Percentiles rank a stretch among this genome's conserved stretches.
phyloP scores from a whole-genome alignment of 805 yeast genomes.

The Wickerhamomyces mucosus region DNA sequence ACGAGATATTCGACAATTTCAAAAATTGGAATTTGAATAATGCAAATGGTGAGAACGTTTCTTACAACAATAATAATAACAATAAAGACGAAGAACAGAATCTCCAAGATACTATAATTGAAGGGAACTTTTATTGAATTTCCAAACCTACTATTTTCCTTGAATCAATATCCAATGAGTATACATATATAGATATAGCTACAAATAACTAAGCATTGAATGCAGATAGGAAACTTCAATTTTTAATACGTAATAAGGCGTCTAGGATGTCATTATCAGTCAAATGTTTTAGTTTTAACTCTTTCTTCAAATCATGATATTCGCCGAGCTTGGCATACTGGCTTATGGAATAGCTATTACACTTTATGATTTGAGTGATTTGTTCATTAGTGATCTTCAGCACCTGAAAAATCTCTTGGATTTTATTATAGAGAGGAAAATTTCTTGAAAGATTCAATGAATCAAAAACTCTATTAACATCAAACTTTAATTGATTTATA shows the following conservation, averaged over 20 bases:
- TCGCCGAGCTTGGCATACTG: conserved; percentile 23
- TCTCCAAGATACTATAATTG: too few relatives aligned
- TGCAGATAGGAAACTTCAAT: too few relatives aligned
- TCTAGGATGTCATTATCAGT: conserved; percentile 27
- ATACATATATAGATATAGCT: too few relatives aligned
- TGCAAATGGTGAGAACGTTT: too few relatives aligned
- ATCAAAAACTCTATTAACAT: conserved; percentile 22
- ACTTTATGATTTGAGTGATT: conserved; percentile 4
- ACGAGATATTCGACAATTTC: conserved; percentile 45
- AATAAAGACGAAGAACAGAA: not conserved
- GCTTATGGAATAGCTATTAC: conserved; percentile 10
- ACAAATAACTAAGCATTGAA: too few relatives aligned
- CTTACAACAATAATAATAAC: conserved; percentile 5
- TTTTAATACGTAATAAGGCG: conserved; percentile 23
- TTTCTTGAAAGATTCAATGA: conserved; percentile 14
- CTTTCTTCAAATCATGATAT: conserved; percentile 18
- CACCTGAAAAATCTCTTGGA: conserved; percentile 14
- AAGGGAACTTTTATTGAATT: too few relatives aligned
- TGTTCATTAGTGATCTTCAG: conserved; percentile 21
- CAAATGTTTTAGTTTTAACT: conserved; percentile 13
- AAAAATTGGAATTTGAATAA: conserved; percentile 19
- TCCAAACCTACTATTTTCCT: not conserved
- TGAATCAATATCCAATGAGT: conserved; percentile 1
- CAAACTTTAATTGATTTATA: conserved; percentile 23
- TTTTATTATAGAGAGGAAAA: conserved; percentile 16